Base-by-base conservation (phyloP, 2,329 filamentous ascomycete genomes). In the Phialophora expanda region DNA sequence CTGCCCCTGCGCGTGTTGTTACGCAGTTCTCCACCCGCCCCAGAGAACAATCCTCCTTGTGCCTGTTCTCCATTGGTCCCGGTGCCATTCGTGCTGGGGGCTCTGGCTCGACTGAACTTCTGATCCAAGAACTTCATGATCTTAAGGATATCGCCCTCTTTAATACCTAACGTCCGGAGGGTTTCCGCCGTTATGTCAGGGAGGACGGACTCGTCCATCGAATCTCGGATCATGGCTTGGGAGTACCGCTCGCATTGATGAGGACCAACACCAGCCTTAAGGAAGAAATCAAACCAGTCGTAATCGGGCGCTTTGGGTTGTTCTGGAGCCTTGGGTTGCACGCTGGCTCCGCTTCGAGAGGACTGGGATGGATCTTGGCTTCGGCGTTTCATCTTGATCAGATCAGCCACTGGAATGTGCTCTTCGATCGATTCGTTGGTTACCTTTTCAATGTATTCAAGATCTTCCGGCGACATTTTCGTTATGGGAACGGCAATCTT, bases 211-310 rank as follows among this genome's bases (percentile, higher is more conserved):
- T 97, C 93, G 70, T 96, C 93, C 92, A 99, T 98, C 26, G 93
- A 95, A 75, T 99, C 95, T 74, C 89, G 89, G 56, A 87, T 78
- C 75, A 99, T 99, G 1, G 92, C 92, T 74, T 93, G 91, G 1
- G 93, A 89, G 75, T 99, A 99, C 62, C 95, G 87, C 79, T 98
- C 94, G 78, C 95, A 99, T 54, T 97, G 89, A 65, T 96, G 92
- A 56, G 94, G 91, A 53, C 93, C 90, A 73, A 98, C 92, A 55
- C 96, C 94, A 76, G 93, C 96, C 69, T 89, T 88, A 48, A 99
- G 82, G 83, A 99, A 99, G 81, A 99, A 98, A 76, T 97, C 93
- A 75, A 99, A 99, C 95, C 95, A 99, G 77, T 99, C 95, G 76
- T 98, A 96, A 56, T 95, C 89, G 0, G 90, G 84, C 51, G 69